These are phyloP conservation scores for Wilhelminamyces savonicus DNA, from an alignment of 805 yeast species.

Conservation along the genomic window DNA sequence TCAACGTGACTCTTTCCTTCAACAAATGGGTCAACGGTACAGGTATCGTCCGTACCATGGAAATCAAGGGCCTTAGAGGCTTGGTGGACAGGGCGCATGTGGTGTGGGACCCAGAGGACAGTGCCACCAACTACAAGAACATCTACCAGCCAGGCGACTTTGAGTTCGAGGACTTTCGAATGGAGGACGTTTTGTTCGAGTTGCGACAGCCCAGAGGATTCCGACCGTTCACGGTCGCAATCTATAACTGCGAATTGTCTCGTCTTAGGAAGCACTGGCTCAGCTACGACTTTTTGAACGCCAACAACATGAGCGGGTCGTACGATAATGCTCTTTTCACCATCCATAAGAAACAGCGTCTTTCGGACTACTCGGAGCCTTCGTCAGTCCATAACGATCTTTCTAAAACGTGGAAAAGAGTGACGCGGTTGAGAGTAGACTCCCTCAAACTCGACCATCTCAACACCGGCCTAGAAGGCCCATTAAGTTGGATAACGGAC, in stretches of 20 bases:
- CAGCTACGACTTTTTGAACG: conserved; percentile 78
- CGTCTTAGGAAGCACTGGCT: conserved; percentile 88
- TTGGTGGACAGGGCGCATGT: conserved; percentile 89
- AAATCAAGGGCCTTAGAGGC: conserved; percentile 83
- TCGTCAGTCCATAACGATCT: no score
- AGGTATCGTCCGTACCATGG: conserved; percentile 75
- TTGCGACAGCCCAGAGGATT: conserved; percentile 75
- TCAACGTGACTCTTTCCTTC: conserved; percentile 73
- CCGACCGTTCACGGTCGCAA: conserved; percentile 78
- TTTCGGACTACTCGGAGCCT: conserved; percentile 34
- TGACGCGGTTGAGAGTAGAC: conserved; percentile 79
- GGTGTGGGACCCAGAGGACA: conserved; percentile 73
- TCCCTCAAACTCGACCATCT: conserved; percentile 82
- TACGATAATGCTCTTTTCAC: conserved; percentile 93
- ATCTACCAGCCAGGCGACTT: conserved; percentile 82
- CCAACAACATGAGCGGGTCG: conserved; percentile 80
- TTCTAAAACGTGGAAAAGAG: conserved; percentile 44
- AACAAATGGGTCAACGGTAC: conserved; percentile 84
- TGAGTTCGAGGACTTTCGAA: conserved; percentile 74
- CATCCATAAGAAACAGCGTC: conserved; percentile 68
- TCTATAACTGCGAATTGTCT: conserved; percentile 81
- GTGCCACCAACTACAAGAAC: conserved; percentile 75
- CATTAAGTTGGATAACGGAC: conserved; percentile 93
- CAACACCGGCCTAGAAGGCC: conserved; percentile 86
- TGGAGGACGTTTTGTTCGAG: conserved; percentile 83